Conservation (phyloP, 2,329 filamentous ascomycete genomes). For the Sphaceloma murrayae region DNA sequence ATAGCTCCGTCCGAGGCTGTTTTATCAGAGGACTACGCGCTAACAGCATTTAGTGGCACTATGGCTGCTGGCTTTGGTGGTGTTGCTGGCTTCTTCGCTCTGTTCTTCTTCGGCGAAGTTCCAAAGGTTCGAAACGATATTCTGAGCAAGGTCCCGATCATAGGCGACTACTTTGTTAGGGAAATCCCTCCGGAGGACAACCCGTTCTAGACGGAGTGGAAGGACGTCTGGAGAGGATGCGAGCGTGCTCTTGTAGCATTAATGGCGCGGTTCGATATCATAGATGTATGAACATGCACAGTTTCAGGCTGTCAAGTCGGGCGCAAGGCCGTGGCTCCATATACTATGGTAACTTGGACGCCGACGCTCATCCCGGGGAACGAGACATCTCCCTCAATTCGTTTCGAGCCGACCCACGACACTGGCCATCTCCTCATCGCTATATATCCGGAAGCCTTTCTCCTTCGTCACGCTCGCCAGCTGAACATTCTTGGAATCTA, state of each 20-base stretch:
- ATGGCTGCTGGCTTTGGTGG: constrained; percentile 49
- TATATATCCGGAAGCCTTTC: constrained; percentile 97
- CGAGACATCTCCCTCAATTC: constrained; percentile 30
- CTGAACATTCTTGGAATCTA: constrained; percentile 98
- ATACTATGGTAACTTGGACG: constrained; percentile 12
- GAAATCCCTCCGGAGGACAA: constrained; percentile 56
- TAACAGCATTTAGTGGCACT: constrained; percentile 25
- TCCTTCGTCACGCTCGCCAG: constrained; percentile 96
- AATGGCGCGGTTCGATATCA: constrained; percentile 10
- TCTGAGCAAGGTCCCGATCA: constrained; percentile 49
- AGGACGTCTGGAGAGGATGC: background rate
- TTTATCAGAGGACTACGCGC: background rate
- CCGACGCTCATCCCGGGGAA: too few species aligned
- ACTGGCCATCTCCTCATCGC: constrained; percentile 89
- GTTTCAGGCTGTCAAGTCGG: background rate
- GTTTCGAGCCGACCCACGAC: constrained; percentile 70
- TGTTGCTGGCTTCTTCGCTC: constrained; percentile 45
- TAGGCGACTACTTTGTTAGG: constrained; percentile 48
- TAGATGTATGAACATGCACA: constrained; percentile 10
- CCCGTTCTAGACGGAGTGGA: constrained; percentile 36
- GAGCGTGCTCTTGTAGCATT: background rate
- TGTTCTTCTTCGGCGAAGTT: constrained; percentile 57
- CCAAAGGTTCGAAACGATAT: constrained; percentile 54
- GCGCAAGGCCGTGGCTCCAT: constrained; percentile 3
- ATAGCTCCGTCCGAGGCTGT: background rate